Base-by-base conservation (phyloP, 768 basidiomycete genomes). In the Calocera viscosa region DNA sequence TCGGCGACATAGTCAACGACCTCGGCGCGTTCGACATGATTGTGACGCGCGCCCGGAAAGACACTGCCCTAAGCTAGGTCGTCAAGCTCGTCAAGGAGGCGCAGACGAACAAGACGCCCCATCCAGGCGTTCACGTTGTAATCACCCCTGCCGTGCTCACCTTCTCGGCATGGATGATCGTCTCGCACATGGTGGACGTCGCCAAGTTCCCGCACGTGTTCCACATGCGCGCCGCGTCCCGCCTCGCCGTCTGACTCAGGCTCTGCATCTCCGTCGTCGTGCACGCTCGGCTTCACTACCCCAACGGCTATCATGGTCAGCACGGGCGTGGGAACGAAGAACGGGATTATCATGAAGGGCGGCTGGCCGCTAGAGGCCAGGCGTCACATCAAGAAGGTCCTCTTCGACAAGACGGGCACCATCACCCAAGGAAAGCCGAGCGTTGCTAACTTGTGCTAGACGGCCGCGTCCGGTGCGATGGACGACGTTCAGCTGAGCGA, bases 221-320 rank as follows among this genome's bases (percentile, higher is more conserved):
- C 82, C 84, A 83, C 71, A 81, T 80, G 24, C 86, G 90, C 38
- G 95, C 94, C 3, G 83, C 90, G 41, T 90, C 85, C 72, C 90
- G 88, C 73, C 80, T 97, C 67, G 90, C 91, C 7, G 88, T 95
- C 16, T 98, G 94, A 74, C 80, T 99, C 60, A 93, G 95, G 78
- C 86, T 99, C 73, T 97, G 95, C 76, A 99, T 98, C 74, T 94
- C 91, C 43, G 95, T 98, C 69, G 84, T 99, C 96, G 0, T 99
- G 96, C 74, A 95, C 95, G 0, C 83, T 99, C 34, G 96, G 95
- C 2, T 82, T 98, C 67, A 91, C 90, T 66, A 98, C 95, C 0
- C 96, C 96, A 0, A 98, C 96, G 0, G 96, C 95, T 1, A 93
- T 98, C 77, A 98, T 98, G 96, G 95, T 98, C 33, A 96, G 96